Evolutionary conservation across 2,329 filamentous ascomycete species (phyloP).

Genomic region (Diaporthe longicolla): DNA sequence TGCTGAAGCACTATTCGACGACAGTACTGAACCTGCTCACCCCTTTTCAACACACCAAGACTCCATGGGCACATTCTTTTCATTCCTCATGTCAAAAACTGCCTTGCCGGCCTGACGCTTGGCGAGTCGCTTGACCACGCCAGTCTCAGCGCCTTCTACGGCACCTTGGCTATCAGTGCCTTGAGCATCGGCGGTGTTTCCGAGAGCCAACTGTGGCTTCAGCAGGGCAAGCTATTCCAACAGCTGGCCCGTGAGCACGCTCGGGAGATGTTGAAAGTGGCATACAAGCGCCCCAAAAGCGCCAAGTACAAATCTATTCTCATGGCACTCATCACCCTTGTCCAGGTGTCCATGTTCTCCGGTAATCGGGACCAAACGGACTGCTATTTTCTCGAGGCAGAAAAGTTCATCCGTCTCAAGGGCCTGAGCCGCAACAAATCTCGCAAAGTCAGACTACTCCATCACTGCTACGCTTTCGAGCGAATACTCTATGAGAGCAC

Average conservation of each 20-base stretch:
- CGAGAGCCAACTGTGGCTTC: conserved; percentile 50
- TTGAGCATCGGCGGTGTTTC: conserved; percentile 52
- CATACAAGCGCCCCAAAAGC: conserved; percentile 43
- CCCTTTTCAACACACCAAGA: conserved; percentile 55
- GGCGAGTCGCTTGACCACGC: conserved; percentile 53
- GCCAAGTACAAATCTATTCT: conserved; percentile 58
- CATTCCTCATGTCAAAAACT: conserved; percentile 54
- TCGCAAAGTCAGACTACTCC: conserved; percentile 57
- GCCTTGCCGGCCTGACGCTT: conserved; percentile 54
- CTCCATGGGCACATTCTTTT: conserved; percentile 58
- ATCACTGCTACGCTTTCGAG: conserved; percentile 58
- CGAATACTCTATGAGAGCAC: conserved; percentile 57
- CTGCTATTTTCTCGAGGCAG: conserved; percentile 56
- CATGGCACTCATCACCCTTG: conserved; percentile 58
- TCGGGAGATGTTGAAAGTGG: conserved; percentile 50
- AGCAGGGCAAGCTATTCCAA: conserved; percentile 49
- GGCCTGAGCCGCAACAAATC: conserved; percentile 56
- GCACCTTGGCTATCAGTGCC: conserved; percentile 55
- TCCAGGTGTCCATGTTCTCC: conserved; percentile 53
- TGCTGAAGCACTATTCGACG: conserved; percentile 56
- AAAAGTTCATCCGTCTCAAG: conserved; percentile 55
- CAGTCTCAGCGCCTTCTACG: conserved; percentile 55
- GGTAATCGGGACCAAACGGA: conserved; percentile 53
- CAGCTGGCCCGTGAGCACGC: conserved; percentile 49
- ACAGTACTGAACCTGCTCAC: conserved; percentile 54